Percentiles rank a stretch among this genome's conserved stretches.
phyloP scores from a whole-genome alignment of 352 stramenopile species.

The Phytophthora melonis region DNA sequence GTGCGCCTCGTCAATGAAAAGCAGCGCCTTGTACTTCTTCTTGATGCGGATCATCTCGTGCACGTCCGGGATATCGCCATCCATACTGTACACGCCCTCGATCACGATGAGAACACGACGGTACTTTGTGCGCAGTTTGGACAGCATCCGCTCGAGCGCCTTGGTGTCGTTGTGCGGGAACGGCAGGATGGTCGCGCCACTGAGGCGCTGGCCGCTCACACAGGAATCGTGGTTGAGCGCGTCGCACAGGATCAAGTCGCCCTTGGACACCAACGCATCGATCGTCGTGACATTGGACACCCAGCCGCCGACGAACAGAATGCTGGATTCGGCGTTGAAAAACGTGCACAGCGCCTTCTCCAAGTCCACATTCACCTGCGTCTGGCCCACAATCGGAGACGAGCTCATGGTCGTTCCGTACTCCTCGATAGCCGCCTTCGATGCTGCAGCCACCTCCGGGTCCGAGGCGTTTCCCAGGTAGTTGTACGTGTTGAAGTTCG shows the following conservation, averaged over 20 bases:
- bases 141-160: conserved; percentile 78
- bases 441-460: conserved; percentile 55
- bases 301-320: conserved; percentile 80
- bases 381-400: conserved; percentile 83
- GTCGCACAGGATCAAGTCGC: conserved; percentile 82
- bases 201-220: conserved; percentile 77
- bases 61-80: conserved; percentile 70
- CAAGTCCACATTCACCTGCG: conserved; percentile 73
- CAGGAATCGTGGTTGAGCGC: conserved; percentile 86
- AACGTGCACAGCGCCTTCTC: conserved; percentile 72
- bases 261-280: conserved; percentile 72
- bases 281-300: conserved; percentile 85
- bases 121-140: conserved; percentile 74
- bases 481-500: conserved; percentile 91
- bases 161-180: conserved; percentile 85
- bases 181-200: conserved; percentile 78
- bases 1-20: conserved; percentile 75
- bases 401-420: conserved; percentile 87
- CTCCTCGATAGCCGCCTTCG: conserved; percentile 68
- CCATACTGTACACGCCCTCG: conserved; percentile 78
- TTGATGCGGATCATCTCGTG: conserved; percentile 67
- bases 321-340: conserved; percentile 64
- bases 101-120: conserved; percentile 78
- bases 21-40: conserved; percentile 72
- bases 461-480: conserved; percentile 83